A percentile compares a stretch with the other conserved stretches of the same genome.
Evolutionary conservation across 73 alveolate species (phyloP).

Genomic region (Paramecium biaurelia): DNA sequence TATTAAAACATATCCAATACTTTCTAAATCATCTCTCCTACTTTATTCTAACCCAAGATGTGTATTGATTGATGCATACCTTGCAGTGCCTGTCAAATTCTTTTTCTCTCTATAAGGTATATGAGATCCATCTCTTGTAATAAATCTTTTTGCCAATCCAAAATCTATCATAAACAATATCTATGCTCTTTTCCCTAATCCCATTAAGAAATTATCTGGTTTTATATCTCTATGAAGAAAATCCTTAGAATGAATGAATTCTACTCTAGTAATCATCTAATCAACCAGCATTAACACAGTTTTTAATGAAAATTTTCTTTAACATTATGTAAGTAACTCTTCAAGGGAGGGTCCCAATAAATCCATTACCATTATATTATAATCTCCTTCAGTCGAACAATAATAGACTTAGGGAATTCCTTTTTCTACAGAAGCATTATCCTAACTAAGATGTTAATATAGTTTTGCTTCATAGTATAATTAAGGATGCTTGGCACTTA

Average conservation of each 20-base stretch:
- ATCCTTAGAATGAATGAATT: slow-evolving; percentile 83
- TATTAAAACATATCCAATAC: slow-evolving; percentile 85
- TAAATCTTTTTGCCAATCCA: slow-evolving; percentile 90
- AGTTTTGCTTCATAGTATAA: slow-evolving; percentile 49
- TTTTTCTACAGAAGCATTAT: slow-evolving; percentile 48
- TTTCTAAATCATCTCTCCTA: slow-evolving; percentile 94
- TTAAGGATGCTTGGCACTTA: slow-evolving; percentile 28
- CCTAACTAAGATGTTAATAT: slow-evolving; percentile 41
- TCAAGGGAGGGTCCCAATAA: slow-evolving; percentile 85
- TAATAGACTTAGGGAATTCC: slow-evolving; percentile 63
- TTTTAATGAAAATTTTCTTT: slow-evolving; percentile 76
- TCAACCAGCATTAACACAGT: slow-evolving; percentile 84
- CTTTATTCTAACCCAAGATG: slow-evolving; percentile 92
- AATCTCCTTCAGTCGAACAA: slow-evolving; percentile 78
- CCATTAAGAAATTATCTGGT: slow-evolving; percentile 94
- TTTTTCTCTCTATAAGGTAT: slow-evolving; percentile 88
- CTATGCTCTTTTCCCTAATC: slow-evolving; percentile 82
- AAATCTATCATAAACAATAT: slow-evolving; percentile 87
- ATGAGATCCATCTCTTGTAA: slow-evolving; percentile 91
- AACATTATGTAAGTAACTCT: slow-evolving; percentile 76
- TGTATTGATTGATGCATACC: slow-evolving; percentile 92
- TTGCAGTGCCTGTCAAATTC: slow-evolving; percentile 93
- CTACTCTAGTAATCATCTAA: slow-evolving; percentile 86
- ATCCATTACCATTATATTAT: slow-evolving; percentile 86
- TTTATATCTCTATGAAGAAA: slow-evolving; percentile 91